Conservation (phyloP, 257 asterid species). For the Solanum paucissectum region DNA sequence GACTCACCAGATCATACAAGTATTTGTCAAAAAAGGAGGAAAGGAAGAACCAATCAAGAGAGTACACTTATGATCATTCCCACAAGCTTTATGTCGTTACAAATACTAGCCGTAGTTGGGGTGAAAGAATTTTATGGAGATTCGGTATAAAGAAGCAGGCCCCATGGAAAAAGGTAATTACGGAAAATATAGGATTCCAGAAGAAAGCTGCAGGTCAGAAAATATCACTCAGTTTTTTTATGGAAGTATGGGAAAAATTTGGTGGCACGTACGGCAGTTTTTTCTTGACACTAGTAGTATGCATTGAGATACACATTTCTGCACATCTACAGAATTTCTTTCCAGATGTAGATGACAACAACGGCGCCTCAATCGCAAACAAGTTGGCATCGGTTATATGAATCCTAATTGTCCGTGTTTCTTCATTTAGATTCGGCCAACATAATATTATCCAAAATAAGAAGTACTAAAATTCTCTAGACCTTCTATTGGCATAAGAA, state of each 20-base stretch:
- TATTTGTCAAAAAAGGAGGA: background rate
- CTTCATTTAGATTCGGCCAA: background rate
- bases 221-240: background rate
- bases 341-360: background rate
- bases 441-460: background rate
- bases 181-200: background rate
- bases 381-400: background rate
- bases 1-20: background rate
- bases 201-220: background rate
- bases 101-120: background rate
- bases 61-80: background rate
- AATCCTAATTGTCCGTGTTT: background rate
- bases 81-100: background rate
- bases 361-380: background rate
- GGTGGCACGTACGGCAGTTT: background rate
- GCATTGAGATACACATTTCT: background rate
- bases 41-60: background rate
- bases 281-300: background rate
- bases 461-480: background rate
- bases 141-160: background rate
- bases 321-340: background rate
- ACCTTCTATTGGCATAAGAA: background rate
- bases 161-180: background rate
- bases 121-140: background rate
- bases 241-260: background rate